Evolutionary conservation across 257 asterid genomes (phyloP), one percentile per base, ranked within the genome.

Genomic region (Solanum habrochaites): DNA sequence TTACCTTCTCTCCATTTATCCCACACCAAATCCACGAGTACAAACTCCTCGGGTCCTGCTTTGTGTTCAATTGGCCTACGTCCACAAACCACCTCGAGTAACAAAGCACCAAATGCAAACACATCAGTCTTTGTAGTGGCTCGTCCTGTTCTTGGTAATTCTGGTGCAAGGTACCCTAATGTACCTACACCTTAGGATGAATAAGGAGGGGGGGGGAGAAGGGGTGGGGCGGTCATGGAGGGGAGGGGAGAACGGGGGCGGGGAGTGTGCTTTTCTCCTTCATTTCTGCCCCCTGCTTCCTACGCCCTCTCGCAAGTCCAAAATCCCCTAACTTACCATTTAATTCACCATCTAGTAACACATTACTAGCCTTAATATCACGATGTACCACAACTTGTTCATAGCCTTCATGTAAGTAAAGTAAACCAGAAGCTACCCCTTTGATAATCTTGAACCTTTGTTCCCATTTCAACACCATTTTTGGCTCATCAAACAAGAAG

Each of bases 401-500:
- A 66, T 88, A 88, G 42, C 85, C 90, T 72, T 82, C 87, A 16
- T 86, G 90, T 11, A 88, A 86, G 31, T 88, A 88, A 3, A 82
- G 39, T 40, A 88, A 42, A 56, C 73, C 89, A 14, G 56, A 52
- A 31, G 85, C 87, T 31, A 82, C 82, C 58, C 83, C 89, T 8
- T 70, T 83, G 21, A 88, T 32, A n/a, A 88, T 64, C 29, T 82
- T 83, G 82, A 78, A 82, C 23, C 87, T 71, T n/a, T 92, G 93
- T 29, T 88, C 91, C 88, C 85, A 91, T 21, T 83, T 89, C 85
- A 92, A 56, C n/a, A 70, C 47, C 64, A 74, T 23, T 72, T 32
- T 85, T n/a, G 70, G 86, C 3, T 83, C 88, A 4, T 83, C 89
- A 27, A 89, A 91, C 80, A 92, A 73, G 35, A 89, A 87, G 52